Base-by-base conservation (phyloP, 371 early-diverging fungal genomes). In the Apophysomyces elegans region DNA sequence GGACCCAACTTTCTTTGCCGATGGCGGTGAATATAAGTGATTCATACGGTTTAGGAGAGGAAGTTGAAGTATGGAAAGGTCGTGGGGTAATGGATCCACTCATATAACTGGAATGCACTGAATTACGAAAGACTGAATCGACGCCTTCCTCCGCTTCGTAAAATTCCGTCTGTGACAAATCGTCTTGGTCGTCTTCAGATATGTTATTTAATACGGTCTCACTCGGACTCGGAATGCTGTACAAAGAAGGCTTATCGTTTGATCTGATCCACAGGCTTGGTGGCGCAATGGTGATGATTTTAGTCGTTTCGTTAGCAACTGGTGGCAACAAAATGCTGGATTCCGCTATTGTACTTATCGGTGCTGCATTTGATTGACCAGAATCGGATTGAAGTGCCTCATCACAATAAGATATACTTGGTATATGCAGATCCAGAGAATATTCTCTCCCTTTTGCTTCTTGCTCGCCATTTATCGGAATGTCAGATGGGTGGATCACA, bases 341-440 rank as follows among this genome's bases (percentile, higher is more conserved):
- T 14, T 83, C 74, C 41, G 72, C 74, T 58, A 73, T 54, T 50
- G 6, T 54, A 18, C 35, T 13, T 11, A 41, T 35, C 11, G 62
- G 37, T 16, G 61, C 43, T 8, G 32, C 56, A 4, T 44, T 38
- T 46, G 56, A 11, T 58, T 63, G 39, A 6, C 35, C 54, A 26
- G 62, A 67, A 7, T 5, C 59, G 64, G 84, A 80, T 41, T 82
- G 87, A 3, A 85, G 87, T 11, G 89, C 85, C 56, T 88, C 88
- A 65, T 90, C 91, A 43, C 75, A 76, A 64, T 87, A 89, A 0
- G 83, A 77, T 36, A 89, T 81, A 7, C 64, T 70, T 0, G 89
- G 85, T 41, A 91, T 65, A 37, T 78, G 67, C 14, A 91, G 66
- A 58, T 88, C 90, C 12, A 91, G 37, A 59, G 70, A 80, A 64